Evolutionary conservation across 176 grass and related monocot species (phyloP).

Genomic region (Paspalum vaginatum): DNA sequence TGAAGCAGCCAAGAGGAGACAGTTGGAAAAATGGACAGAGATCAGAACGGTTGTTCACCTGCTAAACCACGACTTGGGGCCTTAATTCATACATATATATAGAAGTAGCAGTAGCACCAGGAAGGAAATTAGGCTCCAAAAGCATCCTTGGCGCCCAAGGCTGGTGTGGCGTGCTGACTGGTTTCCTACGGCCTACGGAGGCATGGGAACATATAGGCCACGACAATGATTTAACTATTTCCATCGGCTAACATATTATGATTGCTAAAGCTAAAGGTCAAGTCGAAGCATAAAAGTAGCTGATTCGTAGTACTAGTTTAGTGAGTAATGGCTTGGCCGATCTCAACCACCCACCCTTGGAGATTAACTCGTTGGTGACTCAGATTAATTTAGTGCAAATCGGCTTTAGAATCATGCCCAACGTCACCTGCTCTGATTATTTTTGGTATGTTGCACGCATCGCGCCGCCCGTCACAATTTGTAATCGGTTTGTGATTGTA

Average conservation of each 20-base stretch:
- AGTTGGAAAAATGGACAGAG: background rate
- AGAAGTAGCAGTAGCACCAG: background rate
- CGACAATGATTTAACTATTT: constrained; percentile 9
- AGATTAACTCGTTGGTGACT: background rate
- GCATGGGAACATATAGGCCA: background rate
- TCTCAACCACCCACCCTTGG: background rate
- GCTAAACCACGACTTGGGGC: background rate
- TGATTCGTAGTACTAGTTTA: background rate
- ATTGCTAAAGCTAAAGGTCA: constrained; percentile 19
- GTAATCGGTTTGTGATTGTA: too few species aligned
- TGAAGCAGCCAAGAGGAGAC: too few species aligned
- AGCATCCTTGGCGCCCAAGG: constrained; percentile 35
- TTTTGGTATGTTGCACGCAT: too few species aligned
- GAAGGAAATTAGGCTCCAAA: background rate
- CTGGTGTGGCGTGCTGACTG: constrained; percentile 5
- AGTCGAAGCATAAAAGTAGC: background rate
- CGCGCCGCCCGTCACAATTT: too few species aligned
- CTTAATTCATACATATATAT: background rate
- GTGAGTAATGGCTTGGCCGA: background rate
- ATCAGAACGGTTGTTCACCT: background rate
- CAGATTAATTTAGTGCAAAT: background rate
- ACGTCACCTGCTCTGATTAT: background rate
- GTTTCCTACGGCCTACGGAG: background rate
- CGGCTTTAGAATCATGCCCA: background rate
- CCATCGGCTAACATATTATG: constrained; percentile 11